Percentiles rank a stretch among this genome's conserved stretches.
phyloP scores from a whole-genome alignment of 2,329 filamentous ascomycete genomes.

The Byssochlamys sp. region DNA sequence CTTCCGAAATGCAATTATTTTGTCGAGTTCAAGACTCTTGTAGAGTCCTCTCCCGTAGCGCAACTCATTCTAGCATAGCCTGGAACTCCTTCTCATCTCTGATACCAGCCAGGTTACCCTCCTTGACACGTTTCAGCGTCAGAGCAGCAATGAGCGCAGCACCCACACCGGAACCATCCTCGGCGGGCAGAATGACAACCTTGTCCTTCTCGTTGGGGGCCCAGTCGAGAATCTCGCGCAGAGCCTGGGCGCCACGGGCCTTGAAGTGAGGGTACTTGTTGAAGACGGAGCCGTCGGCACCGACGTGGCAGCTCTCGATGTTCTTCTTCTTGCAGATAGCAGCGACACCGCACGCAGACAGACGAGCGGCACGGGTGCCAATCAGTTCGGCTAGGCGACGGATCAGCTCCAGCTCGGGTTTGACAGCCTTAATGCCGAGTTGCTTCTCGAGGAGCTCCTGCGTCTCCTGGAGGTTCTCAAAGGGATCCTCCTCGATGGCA shows the following conservation, averaged over 20 bases:
- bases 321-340: conserved; percentile 96
- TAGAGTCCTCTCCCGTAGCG: neutral
- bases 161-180: conserved; percentile 95
- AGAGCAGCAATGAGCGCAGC: conserved; percentile 81
- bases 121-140: conserved; percentile 53
- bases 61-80: conserved; percentile 16
- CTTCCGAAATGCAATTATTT: neutral
- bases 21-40: neutral
- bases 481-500: conserved; percentile 87
- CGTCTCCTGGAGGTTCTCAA: conserved; percentile 88
- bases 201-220: conserved; percentile 74
- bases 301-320: conserved; percentile 79
- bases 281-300: conserved; percentile 93
- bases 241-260: conserved; percentile 73
- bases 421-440: conserved; percentile 60
- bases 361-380: conserved; percentile 81
- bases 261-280: conserved; percentile 99
- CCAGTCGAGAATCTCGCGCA: conserved; percentile 95
- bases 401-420: conserved; percentile 76
- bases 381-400: conserved; percentile 87
- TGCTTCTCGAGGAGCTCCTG: conserved; percentile 68
- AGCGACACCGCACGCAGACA: conserved; percentile 88
- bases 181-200: conserved; percentile 75
- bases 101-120: conserved; percentile 51
- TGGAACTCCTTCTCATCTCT: conserved; percentile 37